Evolutionary conservation across 768 basidiomycete species (phyloP).

Genomic region (Tricholomella constricta): DNA sequence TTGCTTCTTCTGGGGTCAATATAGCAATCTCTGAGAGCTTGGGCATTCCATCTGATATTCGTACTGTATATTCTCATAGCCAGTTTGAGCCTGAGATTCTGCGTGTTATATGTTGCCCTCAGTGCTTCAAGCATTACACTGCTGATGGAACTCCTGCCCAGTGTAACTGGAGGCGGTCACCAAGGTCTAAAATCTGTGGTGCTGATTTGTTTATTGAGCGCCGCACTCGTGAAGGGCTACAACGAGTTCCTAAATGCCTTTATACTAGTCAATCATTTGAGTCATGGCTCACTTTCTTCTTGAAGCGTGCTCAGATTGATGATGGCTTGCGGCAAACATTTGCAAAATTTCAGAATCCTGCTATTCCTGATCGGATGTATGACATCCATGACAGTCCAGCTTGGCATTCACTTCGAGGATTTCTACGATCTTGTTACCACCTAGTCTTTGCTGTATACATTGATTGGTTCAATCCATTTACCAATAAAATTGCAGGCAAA

Average conservation of each 20-base stretch:
- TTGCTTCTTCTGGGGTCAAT: neutral
- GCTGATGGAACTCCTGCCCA: neutral
- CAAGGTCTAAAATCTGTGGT: neutral
- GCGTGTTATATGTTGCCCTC: neutral
- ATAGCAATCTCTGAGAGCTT: too few species aligned
- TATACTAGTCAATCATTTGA: neutral
- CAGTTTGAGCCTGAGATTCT: too few species aligned
- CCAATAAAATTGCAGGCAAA: too few species aligned
- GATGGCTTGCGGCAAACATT: slow-evolving; percentile 6
- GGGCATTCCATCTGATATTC: too few species aligned
- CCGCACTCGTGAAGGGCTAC: neutral
- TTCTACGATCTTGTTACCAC: slow-evolving; percentile 2
- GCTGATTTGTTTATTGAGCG: neutral
- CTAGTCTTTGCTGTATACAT: slow-evolving; percentile 2
- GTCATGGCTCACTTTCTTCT: slow-evolving; percentile 3
- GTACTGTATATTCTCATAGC: too few species aligned
- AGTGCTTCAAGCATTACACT: slow-evolving; percentile 2
- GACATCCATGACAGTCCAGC: too few species aligned
- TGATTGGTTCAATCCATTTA: slow-evolving; percentile 10
- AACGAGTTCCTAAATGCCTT: neutral
- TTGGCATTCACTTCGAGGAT: neutral
- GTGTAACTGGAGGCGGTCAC: slow-evolving; percentile 1
- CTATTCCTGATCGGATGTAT: slow-evolving; percentile 5
- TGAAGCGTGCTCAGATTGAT: slow-evolving; percentile 4
- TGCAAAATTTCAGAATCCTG: slow-evolving; percentile 1